A percentile compares a stretch with the other conserved stretches of the same genome.
These are phyloP conservation scores for Xylaria arbuscula DNA, from an alignment of 2,329 filamentous ascomycete species.

Conservation along the genomic window DNA sequence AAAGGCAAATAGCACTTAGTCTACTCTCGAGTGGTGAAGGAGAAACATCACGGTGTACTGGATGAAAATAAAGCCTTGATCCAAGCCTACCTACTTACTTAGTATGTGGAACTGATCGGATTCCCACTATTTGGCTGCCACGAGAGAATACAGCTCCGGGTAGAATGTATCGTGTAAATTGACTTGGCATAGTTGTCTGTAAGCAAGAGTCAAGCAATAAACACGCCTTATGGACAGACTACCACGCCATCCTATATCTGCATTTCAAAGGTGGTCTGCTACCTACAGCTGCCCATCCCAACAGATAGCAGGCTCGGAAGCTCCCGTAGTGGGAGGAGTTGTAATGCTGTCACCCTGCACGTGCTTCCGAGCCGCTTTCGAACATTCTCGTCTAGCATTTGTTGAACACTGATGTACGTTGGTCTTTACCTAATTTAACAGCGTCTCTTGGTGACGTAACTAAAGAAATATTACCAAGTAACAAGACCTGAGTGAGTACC, in stretches of 20 bases:
- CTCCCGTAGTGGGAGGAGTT: conserved; percentile 17
- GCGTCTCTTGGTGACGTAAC: conserved; percentile 34
- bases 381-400: conserved; percentile 5
- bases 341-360: conserved; percentile 20
- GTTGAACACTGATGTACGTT: not conserved
- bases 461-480: conserved; percentile 12
- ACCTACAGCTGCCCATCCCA: too few relatives aligned
- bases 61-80: conserved; percentile 24
- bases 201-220: not conserved
- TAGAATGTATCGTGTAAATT: not conserved
- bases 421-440: not conserved
- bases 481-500: conserved; percentile 1
- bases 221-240: not conserved
- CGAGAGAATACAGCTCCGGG: not conserved
- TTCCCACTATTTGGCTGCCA: not conserved
- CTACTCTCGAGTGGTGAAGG: conserved; percentile 2
- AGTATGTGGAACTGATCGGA: not conserved
- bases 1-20: conserved; percentile 32
- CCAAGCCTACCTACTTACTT: too few relatives aligned
- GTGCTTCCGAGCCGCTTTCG: conserved; percentile 9
- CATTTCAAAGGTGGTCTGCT: not conserved
- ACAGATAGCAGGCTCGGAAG: conserved; percentile 26
- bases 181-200: not conserved
- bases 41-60: conserved; percentile 12
- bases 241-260: not conserved